Evolutionary conservation across 495 filamentous ascomycete genomes (phyloP).

Genomic region (Penicillium antarcticum): DNA sequence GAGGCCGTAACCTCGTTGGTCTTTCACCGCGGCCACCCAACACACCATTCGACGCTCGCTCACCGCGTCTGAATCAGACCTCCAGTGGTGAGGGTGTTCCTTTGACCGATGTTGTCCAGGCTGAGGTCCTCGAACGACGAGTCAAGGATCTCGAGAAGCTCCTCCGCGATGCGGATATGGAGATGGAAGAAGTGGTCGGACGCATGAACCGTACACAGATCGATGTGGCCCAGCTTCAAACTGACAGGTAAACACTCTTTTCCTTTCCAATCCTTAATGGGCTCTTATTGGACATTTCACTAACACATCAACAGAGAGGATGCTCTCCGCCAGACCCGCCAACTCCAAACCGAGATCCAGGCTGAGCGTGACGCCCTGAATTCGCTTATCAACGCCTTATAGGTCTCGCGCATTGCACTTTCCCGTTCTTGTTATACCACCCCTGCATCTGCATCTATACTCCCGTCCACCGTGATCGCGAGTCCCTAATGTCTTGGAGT

Average conservation of each 20-base stretch:
- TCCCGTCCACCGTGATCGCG: slow-evolving; percentile 6
- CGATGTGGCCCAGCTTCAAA: slow-evolving; percentile 87
- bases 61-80: slow-evolving; percentile 58
- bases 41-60: slow-evolving; percentile 58
- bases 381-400: slow-evolving; percentile 25
- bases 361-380: slow-evolving; percentile 56
- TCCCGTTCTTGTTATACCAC: slow-evolving; percentile 20
- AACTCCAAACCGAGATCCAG: slow-evolving; percentile 63
- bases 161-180: slow-evolving; percentile 74
- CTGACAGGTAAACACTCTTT: slow-evolving; percentile 62
- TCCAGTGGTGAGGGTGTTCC: slow-evolving; percentile 52
- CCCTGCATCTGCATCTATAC: slow-evolving; percentile 24
- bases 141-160: slow-evolving; percentile 80
- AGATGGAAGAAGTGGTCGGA: slow-evolving; percentile 92
- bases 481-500: slow-evolving; percentile 11
- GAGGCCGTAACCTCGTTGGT: slow-evolving; percentile 35
- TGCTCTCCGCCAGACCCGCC: slow-evolving; percentile 76
- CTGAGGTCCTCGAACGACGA: slow-evolving; percentile 68
- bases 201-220: slow-evolving; percentile 93
- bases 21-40: slow-evolving; percentile 53
- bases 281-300: slow-evolving; percentile 10
- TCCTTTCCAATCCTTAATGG: not conserved
- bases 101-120: slow-evolving; percentile 61
- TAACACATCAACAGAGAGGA: slow-evolving; percentile 63
- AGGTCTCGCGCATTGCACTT: slow-evolving; percentile 1